phyloP scores from a whole-genome alignment of 352 stramenopile genomes.

The Plasmopara viticola region DNA sequence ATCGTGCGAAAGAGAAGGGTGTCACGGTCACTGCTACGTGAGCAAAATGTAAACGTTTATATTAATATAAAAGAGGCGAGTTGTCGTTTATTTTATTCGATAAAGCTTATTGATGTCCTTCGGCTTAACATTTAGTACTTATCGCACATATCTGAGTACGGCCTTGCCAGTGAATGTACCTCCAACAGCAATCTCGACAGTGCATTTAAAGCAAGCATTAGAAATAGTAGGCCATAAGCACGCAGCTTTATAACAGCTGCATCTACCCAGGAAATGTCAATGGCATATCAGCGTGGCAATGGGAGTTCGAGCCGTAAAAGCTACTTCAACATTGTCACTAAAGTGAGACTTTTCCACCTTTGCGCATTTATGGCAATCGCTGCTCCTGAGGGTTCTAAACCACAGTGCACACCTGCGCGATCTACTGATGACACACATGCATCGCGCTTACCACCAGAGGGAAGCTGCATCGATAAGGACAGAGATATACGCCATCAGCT shows the following conservation, averaged over 20 bases:
- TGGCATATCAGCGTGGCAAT: too few relatives aligned
- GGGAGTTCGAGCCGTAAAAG: too few relatives aligned
- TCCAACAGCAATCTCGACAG: too few relatives aligned
- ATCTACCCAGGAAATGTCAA: too few relatives aligned
- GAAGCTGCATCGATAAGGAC: conserved; percentile 3
- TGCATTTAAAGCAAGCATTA: too few relatives aligned
- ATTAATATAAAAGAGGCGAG: too few relatives aligned
- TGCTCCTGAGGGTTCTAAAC: neutral
- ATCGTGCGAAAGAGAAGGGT: conserved; percentile 75
- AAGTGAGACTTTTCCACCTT: conserved; percentile 29
- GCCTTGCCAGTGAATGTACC: too few relatives aligned
- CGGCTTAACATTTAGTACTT: neutral
- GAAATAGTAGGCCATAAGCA: too few relatives aligned
- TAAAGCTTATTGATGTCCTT: neutral
- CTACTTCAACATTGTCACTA: conserved; percentile 1
- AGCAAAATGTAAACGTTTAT: too few relatives aligned
- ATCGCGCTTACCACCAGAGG: conserved; percentile 1
- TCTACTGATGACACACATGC: neutral
- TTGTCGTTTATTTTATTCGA: neutral
- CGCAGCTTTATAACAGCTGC: too few relatives aligned
- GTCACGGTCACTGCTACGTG: conserved; percentile 41
- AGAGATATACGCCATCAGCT: conserved; percentile 25
- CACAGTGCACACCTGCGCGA: neutral
- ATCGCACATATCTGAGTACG: too few relatives aligned
- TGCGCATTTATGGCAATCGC: neutral